phyloP scores from a whole-genome alignment of 2,329 filamentous ascomycete species.

The Pseudocercospora fijiensis region DNA sequence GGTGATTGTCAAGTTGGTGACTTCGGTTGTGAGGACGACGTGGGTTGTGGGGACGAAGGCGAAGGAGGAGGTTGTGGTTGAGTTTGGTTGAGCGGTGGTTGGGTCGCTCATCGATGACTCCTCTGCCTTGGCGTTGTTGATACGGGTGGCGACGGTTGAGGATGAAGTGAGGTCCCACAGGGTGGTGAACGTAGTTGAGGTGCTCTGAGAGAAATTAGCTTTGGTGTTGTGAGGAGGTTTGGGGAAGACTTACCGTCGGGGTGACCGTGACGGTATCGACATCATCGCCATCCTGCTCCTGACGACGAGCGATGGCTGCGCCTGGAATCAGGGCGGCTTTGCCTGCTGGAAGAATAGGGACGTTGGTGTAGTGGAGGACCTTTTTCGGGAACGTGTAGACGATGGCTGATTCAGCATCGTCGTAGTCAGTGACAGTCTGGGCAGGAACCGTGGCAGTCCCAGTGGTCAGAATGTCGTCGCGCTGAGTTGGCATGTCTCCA shows the following conservation, averaged over 20 bases:
- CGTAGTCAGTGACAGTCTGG: neutral
- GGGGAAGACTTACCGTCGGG: neutral
- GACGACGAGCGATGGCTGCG: neutral
- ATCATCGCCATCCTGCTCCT: neutral
- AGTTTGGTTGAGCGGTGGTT: neutral
- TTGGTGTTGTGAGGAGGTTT: neutral
- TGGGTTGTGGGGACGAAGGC: neutral
- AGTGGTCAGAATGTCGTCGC: slow-evolving; percentile 3
- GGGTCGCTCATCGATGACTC: neutral
- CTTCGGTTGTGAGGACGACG: neutral
- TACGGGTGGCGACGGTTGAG: neutral
- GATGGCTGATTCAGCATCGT: neutral
- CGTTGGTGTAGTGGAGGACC: neutral
- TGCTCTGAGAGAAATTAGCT: neutral
- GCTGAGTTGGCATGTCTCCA: slow-evolving; percentile 2
- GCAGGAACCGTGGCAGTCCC: neutral
- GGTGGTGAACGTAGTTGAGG: neutral
- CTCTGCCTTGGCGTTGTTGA: neutral
- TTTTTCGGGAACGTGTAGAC: neutral
- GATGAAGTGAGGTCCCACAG: neutral
- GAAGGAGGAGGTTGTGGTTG: neutral
- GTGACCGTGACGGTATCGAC: neutral
- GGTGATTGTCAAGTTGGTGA: neutral
- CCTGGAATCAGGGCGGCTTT: neutral
- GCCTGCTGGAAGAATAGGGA: neutral